Evolutionary conservation across 2,329 filamentous ascomycete species (phyloP), one percentile per base, ranked within the genome.

Genomic region (Nectriaceae sp.): DNA sequence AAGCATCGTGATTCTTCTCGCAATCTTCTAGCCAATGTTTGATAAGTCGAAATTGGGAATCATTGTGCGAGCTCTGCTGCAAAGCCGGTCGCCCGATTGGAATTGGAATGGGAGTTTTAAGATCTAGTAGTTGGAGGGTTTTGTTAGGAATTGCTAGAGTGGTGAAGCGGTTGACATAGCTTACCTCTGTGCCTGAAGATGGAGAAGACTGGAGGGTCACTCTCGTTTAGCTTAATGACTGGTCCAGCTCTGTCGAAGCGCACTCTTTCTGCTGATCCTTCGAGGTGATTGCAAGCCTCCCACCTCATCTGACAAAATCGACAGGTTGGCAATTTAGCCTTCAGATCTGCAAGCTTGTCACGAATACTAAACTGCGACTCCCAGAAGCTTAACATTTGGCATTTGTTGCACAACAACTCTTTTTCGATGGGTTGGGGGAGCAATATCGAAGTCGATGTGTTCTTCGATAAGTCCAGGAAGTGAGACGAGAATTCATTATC

Each of bases 181-280:
- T 29, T 21, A 52, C 46, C 46, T 3, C 22, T 24, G 15, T 31
- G 16, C 18, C 38, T 37, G n/a, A 37, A 51, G 20, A 51, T 46
- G 11, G 51, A 53, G n/a, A 53, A 43, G 10, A 48, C 48, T 11
- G 47, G 50, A 4, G 42, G 47, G 11, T 50, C 50, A 11, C 8
- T 47, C 19, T 46, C 50, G 19, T 53, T 50, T 11, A 53, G 16
- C 2, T 47, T 50, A 4, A 53, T 40, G 4, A 50, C 40, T 3
- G 50, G 22, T 3, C 37, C 44, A 24, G 42, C 3, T 16, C 44
- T 42, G 3, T 45, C 24, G 8, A 53, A 47, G 15, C 26, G 26
- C 8, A 31, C 26, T 15, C 26, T 31, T 31, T 31, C 26, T 8
- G 26, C 15, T 8, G 26, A 8, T 15, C 26, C 26, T 31, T 31